Base-by-base conservation (phyloP, 495 filamentous ascomycete genomes). In the Haplographium delicatum region DNA sequence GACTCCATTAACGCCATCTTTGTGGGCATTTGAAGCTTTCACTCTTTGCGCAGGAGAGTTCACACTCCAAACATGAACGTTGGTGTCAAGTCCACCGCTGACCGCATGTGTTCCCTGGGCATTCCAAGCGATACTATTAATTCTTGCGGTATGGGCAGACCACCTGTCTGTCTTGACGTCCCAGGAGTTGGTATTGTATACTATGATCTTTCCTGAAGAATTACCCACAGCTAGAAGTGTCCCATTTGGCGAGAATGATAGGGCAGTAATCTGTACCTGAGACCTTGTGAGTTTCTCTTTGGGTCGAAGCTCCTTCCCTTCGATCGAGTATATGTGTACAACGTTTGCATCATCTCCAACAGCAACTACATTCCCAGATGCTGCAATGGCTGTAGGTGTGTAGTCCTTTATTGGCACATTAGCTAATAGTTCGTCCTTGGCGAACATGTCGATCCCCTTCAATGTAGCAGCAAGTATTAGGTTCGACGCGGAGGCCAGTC, bases 1-100 rank as follows among this genome's bases (percentile, higher is more conserved):
- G 4, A 97, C 90, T 3, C 86, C 90, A 58, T 85, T 87, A 6
- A 98, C 88, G 2, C 93, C 93, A 50, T 96, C 93, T 70, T 96
- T 95, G 65, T 98, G 93, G 39, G 91, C 89, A 62, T 94, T 89
- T 23, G 75, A 64, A 30, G 80, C 80, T 65, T 88, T 89, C 44
- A 91, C 70, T 61, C 91, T 78, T 61, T 82, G 83, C 22, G 87
- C 89, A 0, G 89, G 91, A 53, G 87, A 85, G 38, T 79, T 73
- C 54, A 96, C 68, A 64, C 88, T 95, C 90, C 93, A 98, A 24
- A 95, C 83, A 59, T 86, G 87, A 34, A 98, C 79, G 57, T 95
- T 85, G 3, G 89, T 96, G 62, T 98, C 93, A 30, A 97, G 68
- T 2, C 79, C 81, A 4, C 91, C 94, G 59, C 87, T 95, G 11